Base-by-base conservation (phyloP, 768 basidiomycete genomes). In the Dacryopinax spathularia region DNA sequence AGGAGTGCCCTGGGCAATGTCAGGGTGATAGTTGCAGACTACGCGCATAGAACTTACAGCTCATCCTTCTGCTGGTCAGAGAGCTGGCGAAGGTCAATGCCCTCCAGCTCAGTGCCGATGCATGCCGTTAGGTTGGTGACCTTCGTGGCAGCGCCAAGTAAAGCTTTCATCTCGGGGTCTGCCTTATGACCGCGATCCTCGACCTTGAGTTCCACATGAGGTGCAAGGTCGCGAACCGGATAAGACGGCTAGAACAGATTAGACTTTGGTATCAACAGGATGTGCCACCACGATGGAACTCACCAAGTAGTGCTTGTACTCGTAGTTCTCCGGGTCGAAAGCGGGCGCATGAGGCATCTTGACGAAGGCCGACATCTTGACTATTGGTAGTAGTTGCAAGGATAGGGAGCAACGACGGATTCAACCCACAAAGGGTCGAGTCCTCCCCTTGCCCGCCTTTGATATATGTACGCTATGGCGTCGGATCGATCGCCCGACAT, bases 21-120 rank as follows among this genome's bases (percentile, higher is more conserved):
- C 48, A 56, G n/a, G n/a, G n/a, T n/a, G n/a, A n/a, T n/a, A n/a
- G n/a, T n/a, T n/a, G n/a, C n/a, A n/a, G n/a, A n/a, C n/a, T n/a
- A n/a, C n/a, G n/a, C n/a, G n/a, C n/a, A n/a, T n/a, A n/a, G n/a
- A 29, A 56, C 48, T 31, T 15, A 56, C 48, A 56, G 22, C 5
- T 56, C 48, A 27, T 60, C 60, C 34, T 60, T 60, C 60, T 60
- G 60, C 34, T 60, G 10, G 29, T 33, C 34, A 4, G 60, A 34
- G 9, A 60, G 60, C 33, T 60, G 60, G 33, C 60, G 60, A 7
- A 60, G 33, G 33, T 60, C 60, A 27, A 60, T 33, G 6, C 60
- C 60, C 33, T 60, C 60, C 20, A 60, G 3, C 60, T 60, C 60
- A 60, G 34, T 36, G 60, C 60, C 60, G 33, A 34, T 33, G 60